Conservation (phyloP, 306 rosid species). For the Medicago truncatula region MtrunA17r5.0-ANR NC_053042.1:18398501-18399000, state of each 20-base stretch:
- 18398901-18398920: too few relatives aligned
- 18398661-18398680: not conserved
- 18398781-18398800: too few relatives aligned
- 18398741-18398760: not conserved
- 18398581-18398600: constrained; percentile 34
- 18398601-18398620: constrained; percentile 36
- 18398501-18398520: constrained; percentile 18
- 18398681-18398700: not conserved
- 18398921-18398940: too few relatives aligned
- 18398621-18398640: constrained; percentile 22
- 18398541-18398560: constrained; percentile 49
- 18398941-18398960: too few relatives aligned
- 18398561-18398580: constrained; percentile 19
- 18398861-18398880: too few relatives aligned
- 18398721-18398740: not conserved
- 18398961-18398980: too few relatives aligned
- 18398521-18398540: not conserved
- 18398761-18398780: too few relatives aligned
- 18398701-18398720: not conserved
- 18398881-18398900: too few relatives aligned
- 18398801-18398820: too few relatives aligned
- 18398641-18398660: constrained; percentile 36
- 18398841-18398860: too few relatives aligned
- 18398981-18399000: too few relatives aligned
- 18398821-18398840: too few relatives aligned